These are phyloP conservation scores for Boletus subparvulus DNA, from an alignment of 768 basidiomycete genomes.

Conservation along the genomic window DNA sequence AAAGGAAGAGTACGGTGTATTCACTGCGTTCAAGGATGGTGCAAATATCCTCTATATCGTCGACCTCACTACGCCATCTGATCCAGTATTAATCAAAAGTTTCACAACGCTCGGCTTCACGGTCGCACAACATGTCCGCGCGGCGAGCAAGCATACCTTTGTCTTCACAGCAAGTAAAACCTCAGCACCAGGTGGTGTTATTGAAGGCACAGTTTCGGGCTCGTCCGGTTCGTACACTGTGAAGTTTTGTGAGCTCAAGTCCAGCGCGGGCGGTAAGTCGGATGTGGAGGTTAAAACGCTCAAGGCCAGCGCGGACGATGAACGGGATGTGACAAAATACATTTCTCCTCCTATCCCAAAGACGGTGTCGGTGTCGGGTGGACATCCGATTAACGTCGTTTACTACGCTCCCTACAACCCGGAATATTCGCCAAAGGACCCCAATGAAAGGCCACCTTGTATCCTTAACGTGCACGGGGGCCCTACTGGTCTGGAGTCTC, in stretches of 20 bases:
- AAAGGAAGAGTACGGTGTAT: constrained; percentile 21
- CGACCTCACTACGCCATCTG: constrained; percentile 12
- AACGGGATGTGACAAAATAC: background rate
- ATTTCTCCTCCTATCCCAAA: constrained; percentile 14
- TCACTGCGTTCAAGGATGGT: constrained; percentile 32
- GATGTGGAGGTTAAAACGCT: background rate
- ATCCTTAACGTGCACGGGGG: constrained; percentile 69
- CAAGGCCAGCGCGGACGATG: constrained; percentile 15
- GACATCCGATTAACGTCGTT: constrained; percentile 47
- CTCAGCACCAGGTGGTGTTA: constrained; percentile 6
- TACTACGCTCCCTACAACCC: constrained; percentile 66
- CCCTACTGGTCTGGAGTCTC: constrained; percentile 50
- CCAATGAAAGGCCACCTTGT: constrained; percentile 62
- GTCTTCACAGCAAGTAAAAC: constrained; percentile 12
- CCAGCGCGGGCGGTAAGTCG: constrained; percentile 10
- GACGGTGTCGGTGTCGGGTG: background rate
- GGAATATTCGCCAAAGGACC: constrained; percentile 37
- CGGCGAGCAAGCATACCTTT: background rate
- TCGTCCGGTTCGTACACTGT: constrained; percentile 10
- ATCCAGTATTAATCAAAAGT: background rate
- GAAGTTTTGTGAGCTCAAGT: constrained; percentile 2
- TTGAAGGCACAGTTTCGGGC: constrained; percentile 5
- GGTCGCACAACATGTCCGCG: constrained; percentile 14
- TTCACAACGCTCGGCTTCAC: constrained; percentile 6
- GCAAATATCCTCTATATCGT: constrained; percentile 35